Conservation (phyloP, 257 asterid species). For the Paraleonurus japonicus region DNA sequence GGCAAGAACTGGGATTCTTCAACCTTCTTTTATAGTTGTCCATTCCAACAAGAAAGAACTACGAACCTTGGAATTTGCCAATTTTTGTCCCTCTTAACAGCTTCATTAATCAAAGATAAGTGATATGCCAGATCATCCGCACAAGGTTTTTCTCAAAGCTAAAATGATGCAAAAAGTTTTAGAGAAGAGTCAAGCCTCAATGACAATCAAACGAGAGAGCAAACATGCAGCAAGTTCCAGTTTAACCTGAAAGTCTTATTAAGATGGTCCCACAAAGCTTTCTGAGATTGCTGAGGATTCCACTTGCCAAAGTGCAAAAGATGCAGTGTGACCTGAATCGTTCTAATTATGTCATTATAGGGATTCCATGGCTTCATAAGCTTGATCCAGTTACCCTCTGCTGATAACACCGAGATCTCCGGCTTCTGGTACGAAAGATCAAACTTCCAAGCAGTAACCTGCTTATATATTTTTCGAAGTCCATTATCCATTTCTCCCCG, state of each 20-base stretch:
- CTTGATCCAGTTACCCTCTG: slow-evolving; percentile 68
- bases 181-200: slow-evolving; percentile 1
- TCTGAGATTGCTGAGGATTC: slow-evolving; percentile 55
- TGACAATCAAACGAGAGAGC: not conserved
- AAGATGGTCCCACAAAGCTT: slow-evolving; percentile 75
- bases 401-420: slow-evolving; percentile 60
- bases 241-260: slow-evolving; percentile 67
- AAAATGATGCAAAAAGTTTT: slow-evolving; percentile 19
- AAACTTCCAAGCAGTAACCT: slow-evolving; percentile 77
- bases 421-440: slow-evolving; percentile 53
- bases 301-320: slow-evolving; percentile 54
- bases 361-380: slow-evolving; percentile 74
- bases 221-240: slow-evolving; percentile 15
- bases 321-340: slow-evolving; percentile 57
- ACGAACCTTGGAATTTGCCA: slow-evolving; percentile 70
- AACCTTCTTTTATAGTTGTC: not conserved
- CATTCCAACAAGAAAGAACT: slow-evolving; percentile 19
- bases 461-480: slow-evolving; percentile 56
- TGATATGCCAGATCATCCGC: slow-evolving; percentile 67
- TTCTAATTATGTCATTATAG: slow-evolving; percentile 46
- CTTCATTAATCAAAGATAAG: slow-evolving; percentile 54
- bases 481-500: slow-evolving; percentile 67
- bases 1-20: not conserved
- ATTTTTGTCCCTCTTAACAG: slow-evolving; percentile 52
- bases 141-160: slow-evolving; percentile 67